Evolutionary conservation across 2,329 filamentous ascomycete species (phyloP).

Genomic region (Colletotrichum chlorophyti): DNA sequence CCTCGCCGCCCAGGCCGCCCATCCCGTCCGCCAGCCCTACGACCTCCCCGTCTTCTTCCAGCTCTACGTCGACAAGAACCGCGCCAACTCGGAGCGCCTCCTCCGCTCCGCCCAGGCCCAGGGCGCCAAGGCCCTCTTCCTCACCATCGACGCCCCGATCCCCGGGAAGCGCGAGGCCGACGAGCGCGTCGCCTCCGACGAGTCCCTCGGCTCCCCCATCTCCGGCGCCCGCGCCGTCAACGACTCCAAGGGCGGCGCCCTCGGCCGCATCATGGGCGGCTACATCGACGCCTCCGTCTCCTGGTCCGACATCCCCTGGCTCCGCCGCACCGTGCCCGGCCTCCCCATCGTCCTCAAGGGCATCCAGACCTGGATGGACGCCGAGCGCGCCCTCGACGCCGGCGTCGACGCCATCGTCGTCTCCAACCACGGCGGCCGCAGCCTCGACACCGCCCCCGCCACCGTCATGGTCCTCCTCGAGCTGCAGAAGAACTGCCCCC

Average conservation of each 20-base stretch:
- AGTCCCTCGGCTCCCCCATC: conserved; percentile 54
- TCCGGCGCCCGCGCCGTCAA: conserved; percentile 55
- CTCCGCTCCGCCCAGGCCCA: conserved; percentile 51
- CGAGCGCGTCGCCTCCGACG: conserved; percentile 54
- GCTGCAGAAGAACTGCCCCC: conserved; percentile 65
- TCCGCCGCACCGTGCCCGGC: conserved; percentile 61
- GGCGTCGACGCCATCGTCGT: conserved; percentile 73
- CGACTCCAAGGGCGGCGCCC: conserved; percentile 60
- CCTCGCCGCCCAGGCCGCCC: conserved; percentile 16
- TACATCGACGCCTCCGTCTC: conserved; percentile 63
- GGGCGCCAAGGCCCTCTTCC: conserved; percentile 59
- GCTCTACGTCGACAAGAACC: conserved; percentile 66
- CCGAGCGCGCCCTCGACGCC: conserved; percentile 61
- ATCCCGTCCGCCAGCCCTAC: conserved; percentile 31
- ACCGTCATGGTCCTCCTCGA: conserved; percentile 67
- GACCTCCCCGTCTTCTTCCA: conserved; percentile 59
- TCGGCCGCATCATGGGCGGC: conserved; percentile 61
- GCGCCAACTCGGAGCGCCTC: conserved; percentile 56
- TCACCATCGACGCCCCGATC: conserved; percentile 66
- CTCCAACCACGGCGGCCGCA: conserved; percentile 73
- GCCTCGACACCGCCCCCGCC: conserved; percentile 56
- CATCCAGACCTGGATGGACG: conserved; percentile 72
- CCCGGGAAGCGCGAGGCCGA: conserved; percentile 61
- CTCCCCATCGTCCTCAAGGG: conserved; percentile 72
- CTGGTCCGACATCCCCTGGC: conserved; percentile 72